These are phyloP conservation scores for Jimgerdemannia lactiflua DNA, from an alignment of 192 early-diverging fungal species.

Conservation along the genomic window DNA sequence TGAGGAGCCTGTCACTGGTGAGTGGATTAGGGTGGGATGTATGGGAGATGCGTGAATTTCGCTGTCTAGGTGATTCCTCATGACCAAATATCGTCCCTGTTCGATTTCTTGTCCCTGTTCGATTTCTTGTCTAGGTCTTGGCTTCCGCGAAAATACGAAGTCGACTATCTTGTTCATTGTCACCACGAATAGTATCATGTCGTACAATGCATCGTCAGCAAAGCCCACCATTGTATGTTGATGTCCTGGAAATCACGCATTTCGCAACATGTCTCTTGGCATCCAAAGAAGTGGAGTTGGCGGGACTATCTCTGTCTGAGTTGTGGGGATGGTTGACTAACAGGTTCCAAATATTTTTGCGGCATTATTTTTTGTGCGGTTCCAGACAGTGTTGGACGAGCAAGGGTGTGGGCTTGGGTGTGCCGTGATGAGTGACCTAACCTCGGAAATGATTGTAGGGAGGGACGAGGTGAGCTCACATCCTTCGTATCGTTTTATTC, in stretches of 20 bases:
- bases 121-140: conserved; percentile 48
- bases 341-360: too few species aligned
- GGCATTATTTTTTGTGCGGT: background rate
- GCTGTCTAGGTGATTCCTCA: conserved; percentile 11
- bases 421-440: conserved; percentile 63
- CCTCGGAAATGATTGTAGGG: conserved; percentile 80
- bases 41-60: background rate
- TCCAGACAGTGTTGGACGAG: conserved; percentile 67
- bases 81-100: conserved; percentile 35
- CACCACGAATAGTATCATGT: conserved; percentile 58
- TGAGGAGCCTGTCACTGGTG: conserved; percentile 82
- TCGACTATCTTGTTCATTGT: conserved; percentile 65
- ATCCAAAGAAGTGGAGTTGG: conserved; percentile 14
- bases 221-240: conserved; percentile 23
- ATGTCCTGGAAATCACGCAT: background rate
- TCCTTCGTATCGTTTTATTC: background rate
- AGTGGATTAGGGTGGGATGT: conserved; percentile 12
- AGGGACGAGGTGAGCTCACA: conserved; percentile 62
- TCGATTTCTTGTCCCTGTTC: conserved; percentile 5
- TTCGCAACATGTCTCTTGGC: background rate
- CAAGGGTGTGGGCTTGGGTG: conserved; percentile 80
- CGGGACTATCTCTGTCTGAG: too few species aligned
- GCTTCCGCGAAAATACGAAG: conserved; percentile 66
- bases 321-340: too few species aligned
- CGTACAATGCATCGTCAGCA: conserved; percentile 52